Percentiles rank a stretch among this genome's conserved stretches.
Evolutionary conservation across 2,329 filamentous ascomycete species (phyloP).

Genomic region (Fusarium sp.): DNA sequence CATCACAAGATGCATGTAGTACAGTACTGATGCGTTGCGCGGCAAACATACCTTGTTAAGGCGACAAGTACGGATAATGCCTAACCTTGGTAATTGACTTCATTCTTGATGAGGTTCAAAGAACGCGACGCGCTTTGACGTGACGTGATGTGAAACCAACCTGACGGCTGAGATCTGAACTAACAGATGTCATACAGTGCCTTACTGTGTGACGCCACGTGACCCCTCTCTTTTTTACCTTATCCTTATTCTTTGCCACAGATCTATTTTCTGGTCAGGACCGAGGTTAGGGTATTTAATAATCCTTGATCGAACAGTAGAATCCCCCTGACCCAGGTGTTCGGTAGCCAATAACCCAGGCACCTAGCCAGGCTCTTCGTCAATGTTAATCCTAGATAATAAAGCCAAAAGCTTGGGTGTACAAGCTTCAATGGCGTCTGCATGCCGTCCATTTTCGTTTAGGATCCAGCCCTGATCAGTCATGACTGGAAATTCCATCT

Average conservation of each 20-base stretch:
- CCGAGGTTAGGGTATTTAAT: slow-evolving; percentile 25
- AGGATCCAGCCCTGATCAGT: slow-evolving; percentile 54
- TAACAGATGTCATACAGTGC: slow-evolving; percentile 14
- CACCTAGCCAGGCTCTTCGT: slow-evolving; percentile 4
- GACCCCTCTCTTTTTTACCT: slow-evolving; percentile 16
- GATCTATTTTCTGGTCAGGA: slow-evolving; percentile 23
- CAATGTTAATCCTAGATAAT: slow-evolving; percentile 7
- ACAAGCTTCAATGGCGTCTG: slow-evolving; percentile 33
- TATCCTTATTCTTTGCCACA: slow-evolving; percentile 31
- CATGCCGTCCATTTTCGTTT: slow-evolving; percentile 46
- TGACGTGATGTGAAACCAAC: slow-evolving; percentile 17
- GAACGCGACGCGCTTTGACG: slow-evolving; percentile 30
- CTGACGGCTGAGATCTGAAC: background rate
- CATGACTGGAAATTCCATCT: slow-evolving; percentile 34
- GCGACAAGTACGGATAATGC: too few species aligned
- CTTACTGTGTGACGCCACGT: slow-evolving; percentile 24
- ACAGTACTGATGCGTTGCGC: background rate
- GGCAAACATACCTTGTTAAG: slow-evolving; percentile 11
- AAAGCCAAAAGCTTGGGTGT: slow-evolving; percentile 16
- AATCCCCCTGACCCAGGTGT: slow-evolving; percentile 36
- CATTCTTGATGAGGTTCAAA: slow-evolving; percentile 7
- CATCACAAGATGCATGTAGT: too few species aligned
- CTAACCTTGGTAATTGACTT: background rate
- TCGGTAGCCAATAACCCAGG: slow-evolving; percentile 37
- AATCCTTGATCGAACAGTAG: slow-evolving; percentile 26